Percentiles rank a stretch among this genome's conserved stretches.
phyloP scores from a whole-genome alignment of 345 rosid species.

The Rhodamnia rubescens region DNA sequence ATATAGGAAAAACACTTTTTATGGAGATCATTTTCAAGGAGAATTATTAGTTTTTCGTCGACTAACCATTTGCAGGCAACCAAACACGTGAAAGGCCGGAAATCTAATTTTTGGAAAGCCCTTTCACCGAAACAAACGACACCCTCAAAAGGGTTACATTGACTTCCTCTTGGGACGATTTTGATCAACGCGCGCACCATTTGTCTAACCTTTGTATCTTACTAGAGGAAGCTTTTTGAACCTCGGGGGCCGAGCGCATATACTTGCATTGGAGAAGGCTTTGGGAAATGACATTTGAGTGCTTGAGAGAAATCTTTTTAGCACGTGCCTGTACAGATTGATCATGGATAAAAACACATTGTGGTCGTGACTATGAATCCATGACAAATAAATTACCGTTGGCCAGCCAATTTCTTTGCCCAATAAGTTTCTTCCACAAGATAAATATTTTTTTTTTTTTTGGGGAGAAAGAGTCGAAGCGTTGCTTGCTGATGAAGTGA shows the following conservation, averaged over 20 bases:
- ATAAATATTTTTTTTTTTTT: too few relatives aligned
- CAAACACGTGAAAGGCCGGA: too few relatives aligned
- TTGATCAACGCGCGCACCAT: neutral
- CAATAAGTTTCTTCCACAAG: neutral
- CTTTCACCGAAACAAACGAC: too few relatives aligned
- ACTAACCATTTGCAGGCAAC: too few relatives aligned
- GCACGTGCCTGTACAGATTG: neutral
- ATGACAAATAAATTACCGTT: neutral
- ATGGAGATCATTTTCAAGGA: too few relatives aligned
- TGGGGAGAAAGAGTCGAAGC: neutral
- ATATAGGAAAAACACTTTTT: too few relatives aligned
- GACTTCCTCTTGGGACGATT: neutral
- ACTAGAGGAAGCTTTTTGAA: neutral
- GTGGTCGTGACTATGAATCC: neutral
- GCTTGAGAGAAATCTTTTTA: neutral
- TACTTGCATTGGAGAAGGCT: neutral
- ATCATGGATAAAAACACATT: too few relatives aligned
- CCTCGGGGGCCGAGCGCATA: neutral
- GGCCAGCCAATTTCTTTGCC: neutral
- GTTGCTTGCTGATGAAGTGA: neutral
- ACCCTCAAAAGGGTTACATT: neutral
- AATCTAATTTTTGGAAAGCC: too few relatives aligned
- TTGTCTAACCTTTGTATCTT: neutral
- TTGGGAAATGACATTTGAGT: neutral
- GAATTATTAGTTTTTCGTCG: too few relatives aligned